Evolutionary conservation across 1,284 basidiomycete species (phyloP).

Genomic region (Moesziomyces sp.): DNA sequence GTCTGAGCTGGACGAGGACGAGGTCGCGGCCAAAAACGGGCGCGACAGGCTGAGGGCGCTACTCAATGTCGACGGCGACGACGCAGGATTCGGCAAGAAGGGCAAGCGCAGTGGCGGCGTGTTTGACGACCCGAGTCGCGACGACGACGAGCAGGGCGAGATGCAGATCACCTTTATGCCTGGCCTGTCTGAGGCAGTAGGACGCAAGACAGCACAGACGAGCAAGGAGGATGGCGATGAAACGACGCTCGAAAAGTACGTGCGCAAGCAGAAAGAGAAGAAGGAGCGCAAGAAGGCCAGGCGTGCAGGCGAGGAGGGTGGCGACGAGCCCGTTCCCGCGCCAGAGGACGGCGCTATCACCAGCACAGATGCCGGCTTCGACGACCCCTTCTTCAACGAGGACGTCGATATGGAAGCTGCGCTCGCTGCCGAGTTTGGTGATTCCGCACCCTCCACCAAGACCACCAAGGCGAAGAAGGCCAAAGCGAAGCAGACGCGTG

Average conservation of each 20-base stretch:
- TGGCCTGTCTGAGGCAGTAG: slow-evolving; percentile 58
- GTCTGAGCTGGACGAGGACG: slow-evolving; percentile 41
- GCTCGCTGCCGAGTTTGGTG: slow-evolving; percentile 66
- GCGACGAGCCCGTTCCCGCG: slow-evolving; percentile 7
- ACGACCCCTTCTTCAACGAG: slow-evolving; percentile 74
- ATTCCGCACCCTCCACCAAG: slow-evolving; percentile 67
- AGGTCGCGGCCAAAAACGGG: slow-evolving; percentile 25
- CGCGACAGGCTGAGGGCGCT: slow-evolving; percentile 57
- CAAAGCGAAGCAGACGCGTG: slow-evolving; percentile 10
- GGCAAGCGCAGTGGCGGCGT: slow-evolving; percentile 16
- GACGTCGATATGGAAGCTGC: slow-evolving; percentile 63
- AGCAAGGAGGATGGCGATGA: slow-evolving; percentile 52
- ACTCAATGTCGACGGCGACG: slow-evolving; percentile 48
- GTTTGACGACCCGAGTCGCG: slow-evolving; percentile 51
- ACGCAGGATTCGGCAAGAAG: slow-evolving; percentile 7
- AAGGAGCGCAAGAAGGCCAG: slow-evolving; percentile 56
- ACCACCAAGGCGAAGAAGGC: slow-evolving; percentile 25
- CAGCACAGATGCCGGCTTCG: slow-evolving; percentile 42
- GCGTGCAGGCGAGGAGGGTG: slow-evolving; percentile 19
- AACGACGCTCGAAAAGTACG: slow-evolving; percentile 66
- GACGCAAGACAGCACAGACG: slow-evolving; percentile 33
- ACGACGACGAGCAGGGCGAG: slow-evolving; percentile 48
- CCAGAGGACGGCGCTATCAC: slow-evolving; percentile 17
- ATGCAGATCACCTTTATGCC: slow-evolving; percentile 67
- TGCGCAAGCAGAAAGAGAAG: slow-evolving; percentile 65